Base-by-base conservation (phyloP, 495 filamentous ascomycete genomes). In the Neurospora hispaniola region DNA sequence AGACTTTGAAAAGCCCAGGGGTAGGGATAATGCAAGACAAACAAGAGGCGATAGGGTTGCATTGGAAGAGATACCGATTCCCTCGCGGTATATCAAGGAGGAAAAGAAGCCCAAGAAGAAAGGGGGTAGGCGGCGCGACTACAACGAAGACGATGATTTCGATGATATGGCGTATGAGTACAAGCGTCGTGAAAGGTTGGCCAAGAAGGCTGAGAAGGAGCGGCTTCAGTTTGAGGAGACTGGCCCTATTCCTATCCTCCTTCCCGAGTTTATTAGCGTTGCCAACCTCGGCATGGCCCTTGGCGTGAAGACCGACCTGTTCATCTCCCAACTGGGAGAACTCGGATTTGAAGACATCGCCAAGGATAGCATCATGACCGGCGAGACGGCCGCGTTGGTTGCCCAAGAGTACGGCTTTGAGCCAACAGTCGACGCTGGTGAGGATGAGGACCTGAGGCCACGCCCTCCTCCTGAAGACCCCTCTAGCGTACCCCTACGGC, bases 341-440 rank as follows among this genome's bases (percentile, higher is more conserved):
- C 82, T 96, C 77, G 96, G 96, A 0, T 99, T 97, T 76, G 92
- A 95, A 74, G 90, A 93, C 43, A 88, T 94, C 14, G 87, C 85
- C 42, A 85, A 91, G 72, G 93, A 92, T 71, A 92, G 94, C 76
- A 87, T 99, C 42, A 85, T 99, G 73, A 93, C 96, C 72, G 89
- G 92, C 14, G 96, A 99, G 80, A 94, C 90, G 72, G 94, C 96
- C 18, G 94, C 93, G 7, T 84, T 98, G 76, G 90, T 99, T 74
- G 96, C 94, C 20, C 88, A 91, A 77, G 96, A 99, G 79, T 98
- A 94, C 79, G 93, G 94, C 69, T 98, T 90, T 78, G 95, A 98
- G 75, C 92, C 96, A 10, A 91, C 93, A 27, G 89, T 94, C n/a
- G 92, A 96, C 42, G 80, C 80, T 2, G 88, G 85, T 27, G 86